A percentile compares a stretch with the other conserved stretches of the same genome.
These are phyloP conservation scores for Venturiaceae sp. DNA, from an alignment of 2,329 filamentous ascomycete genomes.

Conservation along the genomic window DNA sequence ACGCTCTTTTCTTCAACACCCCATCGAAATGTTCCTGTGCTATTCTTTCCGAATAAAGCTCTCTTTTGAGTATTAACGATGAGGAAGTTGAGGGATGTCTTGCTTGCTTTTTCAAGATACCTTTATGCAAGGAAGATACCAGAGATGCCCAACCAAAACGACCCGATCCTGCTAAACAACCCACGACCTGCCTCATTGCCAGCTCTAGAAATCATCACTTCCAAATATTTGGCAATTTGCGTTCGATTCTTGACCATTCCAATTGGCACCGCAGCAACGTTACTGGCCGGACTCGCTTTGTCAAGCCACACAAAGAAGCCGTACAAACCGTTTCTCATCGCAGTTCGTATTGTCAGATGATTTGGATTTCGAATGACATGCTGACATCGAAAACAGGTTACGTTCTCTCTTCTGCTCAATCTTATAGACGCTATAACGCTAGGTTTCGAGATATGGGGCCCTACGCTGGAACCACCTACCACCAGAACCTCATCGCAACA, in stretches of 20 bases:
- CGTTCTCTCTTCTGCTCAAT: neutral
- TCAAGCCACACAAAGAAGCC: neutral
- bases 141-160: neutral
- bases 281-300: neutral
- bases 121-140: neutral
- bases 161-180: neutral
- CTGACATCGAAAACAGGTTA: neutral
- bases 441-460: neutral
- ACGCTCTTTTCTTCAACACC: no score
- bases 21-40: no score
- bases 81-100: no score
- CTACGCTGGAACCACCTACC: neutral
- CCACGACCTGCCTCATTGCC: neutral
- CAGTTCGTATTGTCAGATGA: neutral
- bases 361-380: neutral
- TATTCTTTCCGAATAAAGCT: no score
- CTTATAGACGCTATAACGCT: neutral
- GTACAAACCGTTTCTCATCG: neutral
- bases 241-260: neutral
- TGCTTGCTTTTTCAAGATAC: neutral
- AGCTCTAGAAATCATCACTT: neutral
- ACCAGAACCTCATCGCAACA: neutral
- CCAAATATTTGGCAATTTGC: neutral
- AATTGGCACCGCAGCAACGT: neutral
- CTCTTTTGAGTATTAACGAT: no score